Evolutionary conservation across 371 early-diverging fungal genomes (phyloP).

Genomic region (Syncephalastrum contaminatum): DNA sequence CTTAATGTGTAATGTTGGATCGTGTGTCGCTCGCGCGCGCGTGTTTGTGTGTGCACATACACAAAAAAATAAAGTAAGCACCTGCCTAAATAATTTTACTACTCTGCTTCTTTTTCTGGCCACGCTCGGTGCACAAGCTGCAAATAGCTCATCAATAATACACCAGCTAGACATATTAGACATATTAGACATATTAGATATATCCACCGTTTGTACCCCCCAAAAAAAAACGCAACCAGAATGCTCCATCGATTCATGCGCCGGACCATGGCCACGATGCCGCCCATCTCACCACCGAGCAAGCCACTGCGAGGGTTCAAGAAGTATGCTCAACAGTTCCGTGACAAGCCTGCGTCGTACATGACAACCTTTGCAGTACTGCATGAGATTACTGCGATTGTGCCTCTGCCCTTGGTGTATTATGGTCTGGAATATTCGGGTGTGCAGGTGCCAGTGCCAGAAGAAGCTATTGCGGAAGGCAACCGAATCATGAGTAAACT

Average conservation of each 20-base stretch:
- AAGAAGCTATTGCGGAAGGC: conserved; percentile 65
- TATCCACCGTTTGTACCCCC: too few relatives aligned
- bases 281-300: too few relatives aligned
- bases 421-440: conserved; percentile 56
- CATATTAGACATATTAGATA: too few relatives aligned
- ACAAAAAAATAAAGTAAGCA: not conserved
- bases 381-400: conserved; percentile 88
- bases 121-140: too few relatives aligned
- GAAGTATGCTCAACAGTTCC: conserved; percentile 64
- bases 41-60: not conserved
- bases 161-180: too few relatives aligned
- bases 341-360: conserved; percentile 76
- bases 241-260: not conserved
- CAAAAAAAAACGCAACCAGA: too few relatives aligned
- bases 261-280: not conserved
- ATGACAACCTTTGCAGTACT: conserved; percentile 79
- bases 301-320: conserved; percentile 37
- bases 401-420: conserved; percentile 79
- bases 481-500: conserved; percentile 61
- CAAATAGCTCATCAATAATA: too few relatives aligned
- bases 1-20: too few relatives aligned
- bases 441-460: conserved; percentile 61
- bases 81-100: too few relatives aligned
- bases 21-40: not conserved
- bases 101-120: too few relatives aligned